Evolutionary conservation across 139 green algal genomes (phyloP).

Genomic region (Picochlorum sp.): DNA sequence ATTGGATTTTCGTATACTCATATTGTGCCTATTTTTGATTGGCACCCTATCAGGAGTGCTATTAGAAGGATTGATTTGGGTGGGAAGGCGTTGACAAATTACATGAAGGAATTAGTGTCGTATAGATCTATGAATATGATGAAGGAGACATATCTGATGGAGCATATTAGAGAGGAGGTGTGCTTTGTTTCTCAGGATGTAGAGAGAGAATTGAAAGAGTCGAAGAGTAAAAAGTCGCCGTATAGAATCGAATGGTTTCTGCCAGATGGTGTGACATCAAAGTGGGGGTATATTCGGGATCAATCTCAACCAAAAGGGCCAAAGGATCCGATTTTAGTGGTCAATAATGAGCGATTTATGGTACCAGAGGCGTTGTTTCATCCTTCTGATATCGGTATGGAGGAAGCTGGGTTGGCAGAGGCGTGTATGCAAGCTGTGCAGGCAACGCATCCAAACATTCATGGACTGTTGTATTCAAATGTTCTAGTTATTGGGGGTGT

Average conservation of each 20-base stretch:
- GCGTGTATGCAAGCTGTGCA: slow-evolving; percentile 34
- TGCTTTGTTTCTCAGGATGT: slow-evolving; percentile 76
- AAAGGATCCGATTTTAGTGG: slow-evolving; percentile 40
- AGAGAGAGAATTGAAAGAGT: slow-evolving; percentile 33
- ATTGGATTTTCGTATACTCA: slow-evolving; percentile 76
- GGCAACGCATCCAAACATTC: slow-evolving; percentile 51
- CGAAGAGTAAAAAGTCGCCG: slow-evolving; percentile 31
- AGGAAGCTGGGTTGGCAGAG: slow-evolving; percentile 43
- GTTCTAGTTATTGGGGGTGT: slow-evolving; percentile 53
- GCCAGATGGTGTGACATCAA: slow-evolving; percentile 81
- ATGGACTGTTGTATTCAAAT: slow-evolving; percentile 69
- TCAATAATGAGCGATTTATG: slow-evolving; percentile 98
- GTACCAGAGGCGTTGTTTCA: slow-evolving; percentile 84
- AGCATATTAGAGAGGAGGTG: slow-evolving; percentile 85
- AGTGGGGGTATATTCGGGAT: slow-evolving; percentile 60
- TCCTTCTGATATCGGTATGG: slow-evolving; percentile 59
- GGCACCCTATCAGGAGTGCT: slow-evolving; percentile 28
- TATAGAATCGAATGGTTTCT: slow-evolving; percentile 74
- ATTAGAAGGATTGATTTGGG: slow-evolving; percentile 86
- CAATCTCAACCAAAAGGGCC: slow-evolving; percentile 8
- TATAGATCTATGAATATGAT: slow-evolving; percentile 92
- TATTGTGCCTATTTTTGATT: slow-evolving; percentile 60
- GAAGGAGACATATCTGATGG: slow-evolving; percentile 88
- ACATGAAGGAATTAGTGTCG: slow-evolving; percentile 91
- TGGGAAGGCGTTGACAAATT: slow-evolving; percentile 96